Evolutionary conservation across 2,329 filamentous ascomycete genomes (phyloP), one percentile per base, ranked within the genome.

Genomic region (Juglanconis oblonga): DNA sequence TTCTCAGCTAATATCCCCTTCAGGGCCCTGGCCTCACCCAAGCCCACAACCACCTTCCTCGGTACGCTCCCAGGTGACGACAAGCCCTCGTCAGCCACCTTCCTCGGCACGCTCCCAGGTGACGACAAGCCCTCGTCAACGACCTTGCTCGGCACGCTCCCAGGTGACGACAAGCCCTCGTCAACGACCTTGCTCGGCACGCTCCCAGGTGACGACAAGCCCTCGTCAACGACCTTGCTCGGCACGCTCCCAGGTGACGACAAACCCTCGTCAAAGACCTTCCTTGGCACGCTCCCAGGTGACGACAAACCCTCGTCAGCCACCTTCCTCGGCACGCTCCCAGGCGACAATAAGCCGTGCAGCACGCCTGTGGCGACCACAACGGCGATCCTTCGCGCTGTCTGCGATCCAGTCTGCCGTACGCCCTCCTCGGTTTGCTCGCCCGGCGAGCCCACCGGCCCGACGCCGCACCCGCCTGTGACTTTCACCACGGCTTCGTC

Each of bases 371-470:
- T 48, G 13, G 35, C 53, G 8, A 61, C 58, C 42, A 61, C 53
- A 5, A 14, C 38, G 11, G 1, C 32, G 4, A 6, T 3, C 4
- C 29, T 38, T 14, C 29, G 29, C 9, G 5, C 48, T 0, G 4
- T 35, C 31, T 54, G 54, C 35, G 8, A 31, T 40, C 44, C 31
- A 35, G 49, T 11, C 17, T 61, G 58, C 42, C 1, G 11, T n/a
- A n/a, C 4, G 3, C 58, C 53, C 10, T 42, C 3, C 8, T 32
- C 51, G n/a, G 7, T 13, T 10, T 61, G 58, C 42, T 7, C 24
- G 3, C 4, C 14, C n/a, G 53, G 53, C 14, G 53, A 61, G 53
- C 53, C 58, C 47, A 60, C 58, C 7, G 54, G 50, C 40, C 48
- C 54, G 9, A n/a, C 49, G 5, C 44, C 53, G 9, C 24, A 14